phyloP scores from a whole-genome alignment of 139 green algal species.

The Volvox reticuliferus region DNA sequence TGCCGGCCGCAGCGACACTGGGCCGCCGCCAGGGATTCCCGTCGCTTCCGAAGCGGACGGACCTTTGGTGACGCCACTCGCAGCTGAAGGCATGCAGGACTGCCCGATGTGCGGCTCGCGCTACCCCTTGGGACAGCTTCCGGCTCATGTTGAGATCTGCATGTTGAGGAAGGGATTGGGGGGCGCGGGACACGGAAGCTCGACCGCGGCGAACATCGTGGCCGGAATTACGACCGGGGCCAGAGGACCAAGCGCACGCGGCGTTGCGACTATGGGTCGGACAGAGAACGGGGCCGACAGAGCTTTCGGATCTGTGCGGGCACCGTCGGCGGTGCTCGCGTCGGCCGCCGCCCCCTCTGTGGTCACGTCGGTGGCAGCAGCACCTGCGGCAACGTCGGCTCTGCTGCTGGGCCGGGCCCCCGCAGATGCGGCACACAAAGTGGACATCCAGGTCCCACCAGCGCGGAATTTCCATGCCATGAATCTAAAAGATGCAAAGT shows the following conservation, averaged over 20 bases:
- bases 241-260: background rate
- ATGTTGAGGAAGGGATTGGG: background rate
- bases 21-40: too few relatives aligned
- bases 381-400: background rate
- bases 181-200: background rate
- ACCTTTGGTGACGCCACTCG: background rate
- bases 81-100: background rate
- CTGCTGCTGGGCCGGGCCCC: background rate
- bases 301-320: too few relatives aligned
- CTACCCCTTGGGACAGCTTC: background rate
- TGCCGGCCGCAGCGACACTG: background rate
- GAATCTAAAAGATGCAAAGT: background rate
- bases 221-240: background rate
- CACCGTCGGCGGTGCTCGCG: too few relatives aligned
- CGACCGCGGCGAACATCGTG: too few relatives aligned
- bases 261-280: background rate
- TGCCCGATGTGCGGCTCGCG: constrained; percentile 1
- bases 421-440: background rate
- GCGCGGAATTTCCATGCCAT: background rate
- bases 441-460: background rate
- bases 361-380: too few relatives aligned
- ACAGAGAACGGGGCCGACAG: too few relatives aligned
- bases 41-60: background rate
- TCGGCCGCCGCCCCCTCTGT: too few relatives aligned
- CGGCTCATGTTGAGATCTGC: constrained; percentile 18